Base-by-base conservation (phyloP, 1,284 basidiomycete species). In the Heliocybe sulcata region DNA sequence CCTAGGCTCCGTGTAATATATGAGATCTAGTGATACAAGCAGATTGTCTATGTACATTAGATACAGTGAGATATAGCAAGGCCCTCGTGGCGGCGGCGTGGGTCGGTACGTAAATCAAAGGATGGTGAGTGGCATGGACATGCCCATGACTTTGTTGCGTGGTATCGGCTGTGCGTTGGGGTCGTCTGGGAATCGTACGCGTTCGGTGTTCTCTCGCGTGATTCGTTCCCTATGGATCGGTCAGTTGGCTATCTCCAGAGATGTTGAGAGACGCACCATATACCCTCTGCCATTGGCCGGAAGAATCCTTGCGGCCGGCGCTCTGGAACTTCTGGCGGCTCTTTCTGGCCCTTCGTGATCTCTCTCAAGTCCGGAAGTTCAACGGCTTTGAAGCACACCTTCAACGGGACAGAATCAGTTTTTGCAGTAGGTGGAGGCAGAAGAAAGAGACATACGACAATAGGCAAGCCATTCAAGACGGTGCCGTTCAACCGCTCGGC, bases 281-380 rank as follows among this genome's bases (percentile, higher is more conserved):
- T 6, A 6, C 38, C 38, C 38, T 42, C 38, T 8, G n/a, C 12
- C 19, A n/a, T n/a, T n/a, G 38, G 38, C 38, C 38, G 8, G 4
- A 42, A 6, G 16, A 42, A 42, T 16, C 38, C 19, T 6, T 6
- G 38, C 6, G 38, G 38, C 12, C 8, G 4, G 3, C 38, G 6
- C 4, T 42, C 38, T 6, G 4, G 16, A 8, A 20, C 38, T n/a
- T 42, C 16, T 3, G 38, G 38, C 3, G 8, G 12, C 12, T 42
- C 52, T 31, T 33, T 45, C 19, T 38, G 4, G 4, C 16, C 42
- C 58, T 45, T 26, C 63, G 66, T 51, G 42, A 76, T 72, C 35
- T 76, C 70, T 35, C 61, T 55, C 19, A 74, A 70, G 56, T 82
- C 81, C 0, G 82, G 82, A 45, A 85, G 72, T 56, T 81, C 76